Evolutionary conservation across 371 early-diverging fungal genomes (phyloP), one percentile per base, ranked within the genome.

Genomic region (Circinella minor): DNA sequence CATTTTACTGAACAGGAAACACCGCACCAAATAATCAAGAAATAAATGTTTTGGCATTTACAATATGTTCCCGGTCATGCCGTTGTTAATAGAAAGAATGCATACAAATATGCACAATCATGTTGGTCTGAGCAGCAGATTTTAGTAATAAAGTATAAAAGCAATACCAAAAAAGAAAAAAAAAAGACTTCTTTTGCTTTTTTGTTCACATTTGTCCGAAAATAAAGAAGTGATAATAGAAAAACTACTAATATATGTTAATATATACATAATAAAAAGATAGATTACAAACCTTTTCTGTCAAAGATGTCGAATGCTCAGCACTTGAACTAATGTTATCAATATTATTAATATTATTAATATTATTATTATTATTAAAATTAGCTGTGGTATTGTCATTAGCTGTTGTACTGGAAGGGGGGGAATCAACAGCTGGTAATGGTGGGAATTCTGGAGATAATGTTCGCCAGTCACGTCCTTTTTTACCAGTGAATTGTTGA

Each of bases 381-480:
- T 43, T 6, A 13, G 54, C n/a, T 54, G 2, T 18, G 20, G 6
- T 34, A n/a, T 57, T 27, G 14, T 4, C 57, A 34, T 57, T 27
- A 27, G 27, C 27, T 27, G 27, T 27, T 27, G 27, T 27, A 27
- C 27, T 63, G 63, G 63, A n/a, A 46, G 63, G 47, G 36, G 37
- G 34, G 27, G 10, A 36, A 4, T 65, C 65, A 6, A 65, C 20
- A 15, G 37, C 7, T 4, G 65, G 65, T 18, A 65, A 36, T 51
- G 65, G 65, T 37, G 65, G 65, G 14, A 11, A 65, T 36, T 65
- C 65, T 10, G 65, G 65, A 17, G 65, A 65, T 54, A 65, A 48
- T 10, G 20, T 36, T n/a, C 48, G 65, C 65, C 65, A 65, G 38
- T 65, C 65, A 34, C 65, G 65, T 49, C 36, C 18, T 36, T 65